These are phyloP conservation scores for Phaeosphaeria sp. DNA, from an alignment of 2,329 filamentous ascomycete genomes.

Conservation along the genomic window DNA sequence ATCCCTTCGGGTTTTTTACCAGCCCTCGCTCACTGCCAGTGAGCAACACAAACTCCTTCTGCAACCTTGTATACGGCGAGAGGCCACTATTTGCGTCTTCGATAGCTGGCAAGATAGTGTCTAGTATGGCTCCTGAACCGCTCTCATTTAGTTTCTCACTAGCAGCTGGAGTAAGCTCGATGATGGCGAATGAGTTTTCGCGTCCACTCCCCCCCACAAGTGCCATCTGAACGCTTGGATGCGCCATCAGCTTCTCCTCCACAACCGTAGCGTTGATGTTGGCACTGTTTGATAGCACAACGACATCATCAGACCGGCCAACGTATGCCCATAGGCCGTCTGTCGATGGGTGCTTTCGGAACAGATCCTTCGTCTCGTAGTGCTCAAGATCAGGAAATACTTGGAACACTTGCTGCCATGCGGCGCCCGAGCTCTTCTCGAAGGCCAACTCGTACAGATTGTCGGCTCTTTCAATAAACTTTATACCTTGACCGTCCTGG, in stretches of 20 bases:
- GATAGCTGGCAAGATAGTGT: not conserved
- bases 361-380: constrained; percentile 28
- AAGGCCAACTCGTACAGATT: constrained; percentile 10
- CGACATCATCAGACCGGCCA: constrained; percentile 53
- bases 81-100: constrained; percentile 2
- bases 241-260: constrained; percentile 1
- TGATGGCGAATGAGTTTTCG: constrained; percentile 8
- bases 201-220: constrained; percentile 11
- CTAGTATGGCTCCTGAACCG: not conserved
- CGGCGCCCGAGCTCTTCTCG: not conserved
- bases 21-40: not conserved
- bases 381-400: constrained; percentile 26
- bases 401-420: constrained; percentile 24
- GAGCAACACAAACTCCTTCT: constrained; percentile 1
- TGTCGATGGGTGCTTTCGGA: constrained; percentile 1
- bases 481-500: constrained; percentile 3
- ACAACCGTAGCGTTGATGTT: constrained; percentile 45
- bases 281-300: constrained; percentile 60
- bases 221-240: constrained; percentile 1
- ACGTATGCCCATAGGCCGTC: constrained; percentile 15
- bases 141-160: not conserved
- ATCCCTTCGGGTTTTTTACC: constrained; percentile 1
- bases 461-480: constrained; percentile 3
- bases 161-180: constrained; percentile 5
- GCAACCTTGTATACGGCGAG: not conserved